A percentile compares a stretch with the other conserved stretches of the same genome.
Evolutionary conservation across 75 land plant species (phyloP).

Genomic region (Sequoiadendron giganteum): DNA sequence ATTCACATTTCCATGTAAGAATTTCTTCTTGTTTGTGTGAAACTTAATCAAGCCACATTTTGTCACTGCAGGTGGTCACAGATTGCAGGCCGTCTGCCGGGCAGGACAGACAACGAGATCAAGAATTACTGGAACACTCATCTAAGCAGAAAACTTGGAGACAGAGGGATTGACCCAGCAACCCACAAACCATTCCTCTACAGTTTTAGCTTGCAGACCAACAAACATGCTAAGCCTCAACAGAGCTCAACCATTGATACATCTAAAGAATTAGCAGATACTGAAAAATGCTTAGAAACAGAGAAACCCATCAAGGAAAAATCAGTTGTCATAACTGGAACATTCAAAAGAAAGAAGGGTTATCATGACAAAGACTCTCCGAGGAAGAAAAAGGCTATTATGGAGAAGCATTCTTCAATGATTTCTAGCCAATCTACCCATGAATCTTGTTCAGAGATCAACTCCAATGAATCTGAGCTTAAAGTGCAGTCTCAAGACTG

Average conservation of each 20-base stretch:
- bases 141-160: slow-evolving; percentile 14
- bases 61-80: not conserved
- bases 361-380: not conserved
- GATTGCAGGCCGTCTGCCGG: slow-evolving; percentile 15
- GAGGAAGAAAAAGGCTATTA: not conserved
- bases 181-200: slow-evolving; percentile 10
- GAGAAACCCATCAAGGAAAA: not conserved
- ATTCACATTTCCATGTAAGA: not conserved
- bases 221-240: not conserved
- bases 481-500: not conserved
- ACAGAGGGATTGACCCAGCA: slow-evolving; percentile 18
- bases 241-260: not conserved
- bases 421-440: not conserved
- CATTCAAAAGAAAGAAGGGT: not conserved
- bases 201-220: not conserved
- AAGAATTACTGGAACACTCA: slow-evolving; percentile 23
- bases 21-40: not conserved
- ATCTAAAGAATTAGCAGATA: not conserved
- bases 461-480: not conserved
- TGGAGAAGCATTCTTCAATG: not conserved
- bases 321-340: not conserved
- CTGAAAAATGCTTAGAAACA: not conserved
- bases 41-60: not conserved
- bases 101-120: slow-evolving; percentile 22
- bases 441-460: not conserved